Evolutionary conservation across 2,329 filamentous ascomycete genomes (phyloP), one percentile per base, ranked within the genome.

Genomic region (Nothophaeocryptopus gaeumannii): DNA sequence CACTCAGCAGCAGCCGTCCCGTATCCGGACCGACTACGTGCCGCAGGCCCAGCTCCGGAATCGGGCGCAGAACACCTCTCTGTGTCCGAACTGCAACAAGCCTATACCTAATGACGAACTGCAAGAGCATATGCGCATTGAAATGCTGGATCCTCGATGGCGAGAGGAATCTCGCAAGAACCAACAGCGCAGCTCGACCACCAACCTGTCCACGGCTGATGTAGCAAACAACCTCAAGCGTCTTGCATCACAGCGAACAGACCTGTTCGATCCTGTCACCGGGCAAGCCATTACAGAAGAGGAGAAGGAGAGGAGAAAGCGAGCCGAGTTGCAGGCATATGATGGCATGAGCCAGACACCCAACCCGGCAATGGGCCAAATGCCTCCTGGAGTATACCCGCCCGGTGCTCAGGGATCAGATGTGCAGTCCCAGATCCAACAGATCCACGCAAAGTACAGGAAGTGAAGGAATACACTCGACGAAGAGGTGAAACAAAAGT

Each of bases 221-320:
- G 89, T 95, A 39, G 91, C 90, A 44, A 91, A 89, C 68, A 96
- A 97, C 67, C 80, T 97, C 56, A 97, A 97, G 76, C 85, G 92
- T n/a, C 78, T 97, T 44, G 90, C 91, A 16, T 91, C 88, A 59
- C 88, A 95, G 69, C 82, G 92, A 39, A 86, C 81, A 58, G 92
- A 96, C 63, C 81, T 96, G 13, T 96, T 96, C 60, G 91, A 96
- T 60, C 73, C 79, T 1, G 78, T 81, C 12, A 85, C 84, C 0
- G 86, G 86, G 1, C 78, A 85, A 58, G 77, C 82, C 1, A 70
- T 89, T 67, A 87, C 82, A 46, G 82, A 82, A 9, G 58, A 56
- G 37, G 58, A 58, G 51, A 49, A 78, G 88, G 53, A 53, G 44
- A 55, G 60, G 47, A 78, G 88, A 63, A 96, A 95, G 76, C 84